phyloP scores from a whole-genome alignment of 1,284 basidiomycete species.

The Ustilago nuda region DNA sequence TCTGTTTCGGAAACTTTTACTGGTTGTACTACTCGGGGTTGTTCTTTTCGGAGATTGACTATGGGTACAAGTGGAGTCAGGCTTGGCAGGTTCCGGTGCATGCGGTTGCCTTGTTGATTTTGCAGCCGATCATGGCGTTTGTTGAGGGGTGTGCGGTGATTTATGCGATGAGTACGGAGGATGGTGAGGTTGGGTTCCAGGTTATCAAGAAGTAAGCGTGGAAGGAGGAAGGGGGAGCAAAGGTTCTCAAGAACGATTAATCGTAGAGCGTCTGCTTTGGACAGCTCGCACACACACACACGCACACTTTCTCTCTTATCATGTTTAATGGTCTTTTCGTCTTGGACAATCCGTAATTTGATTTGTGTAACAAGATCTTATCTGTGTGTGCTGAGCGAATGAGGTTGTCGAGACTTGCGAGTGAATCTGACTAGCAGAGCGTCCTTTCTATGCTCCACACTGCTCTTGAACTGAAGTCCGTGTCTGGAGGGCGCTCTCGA shows the following conservation, averaged over 20 bases:
- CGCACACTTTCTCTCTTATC: neutral
- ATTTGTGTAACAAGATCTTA: too few species aligned
- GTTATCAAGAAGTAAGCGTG: constrained; percentile 45
- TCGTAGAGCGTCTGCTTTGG: neutral
- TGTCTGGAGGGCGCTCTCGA: too few species aligned
- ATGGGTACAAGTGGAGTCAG: constrained; percentile 60
- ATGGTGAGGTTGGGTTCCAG: constrained; percentile 50
- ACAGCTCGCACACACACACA: neutral
- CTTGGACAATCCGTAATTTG: too few species aligned
- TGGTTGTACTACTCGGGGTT: constrained; percentile 67
- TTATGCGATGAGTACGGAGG: constrained; percentile 69
- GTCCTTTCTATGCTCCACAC: too few species aligned
- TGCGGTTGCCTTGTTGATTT: constrained; percentile 65
- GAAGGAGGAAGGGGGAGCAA: neutral
- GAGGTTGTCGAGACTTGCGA: too few species aligned
- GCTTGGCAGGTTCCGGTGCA: constrained; percentile 68
- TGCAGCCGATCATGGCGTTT: constrained; percentile 70
- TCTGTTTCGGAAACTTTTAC: constrained; percentile 70
- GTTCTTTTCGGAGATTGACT: constrained; percentile 68
- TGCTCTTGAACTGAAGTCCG: too few species aligned
- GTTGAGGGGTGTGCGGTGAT: constrained; percentile 70
- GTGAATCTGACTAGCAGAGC: too few species aligned
- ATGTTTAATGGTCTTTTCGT: neutral
- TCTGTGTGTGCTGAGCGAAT: too few species aligned
- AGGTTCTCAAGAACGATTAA: neutral